Evolutionary conservation across 208 protist genomes (phyloP).

Genomic region (Acanthamoeba healyi): DNA sequence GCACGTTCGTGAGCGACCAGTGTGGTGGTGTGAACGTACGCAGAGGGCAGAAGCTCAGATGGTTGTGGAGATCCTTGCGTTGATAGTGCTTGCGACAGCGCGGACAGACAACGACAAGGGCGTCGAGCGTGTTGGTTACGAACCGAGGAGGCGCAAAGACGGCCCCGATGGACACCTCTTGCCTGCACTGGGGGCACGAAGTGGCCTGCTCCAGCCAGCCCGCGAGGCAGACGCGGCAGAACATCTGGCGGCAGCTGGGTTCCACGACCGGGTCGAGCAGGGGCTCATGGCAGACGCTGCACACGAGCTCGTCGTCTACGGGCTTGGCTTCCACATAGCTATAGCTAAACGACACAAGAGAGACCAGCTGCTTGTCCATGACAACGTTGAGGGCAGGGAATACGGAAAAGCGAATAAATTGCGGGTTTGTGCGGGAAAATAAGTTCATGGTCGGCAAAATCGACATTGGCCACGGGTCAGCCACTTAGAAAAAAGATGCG

Average conservation of each 20-base stretch:
- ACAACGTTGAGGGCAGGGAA: too few species aligned
- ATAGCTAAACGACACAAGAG: too few species aligned
- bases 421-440: too few species aligned
- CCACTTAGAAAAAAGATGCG: too few species aligned
- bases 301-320: conserved; percentile 5
- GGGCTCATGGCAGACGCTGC: not conserved
- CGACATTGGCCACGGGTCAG: too few species aligned
- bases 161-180: not conserved
- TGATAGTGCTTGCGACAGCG: not conserved
- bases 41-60: not conserved
- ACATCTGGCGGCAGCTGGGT: conserved; percentile 11
- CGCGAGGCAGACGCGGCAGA: not conserved
- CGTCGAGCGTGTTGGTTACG: conserved; percentile 8
- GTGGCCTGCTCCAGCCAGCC: not conserved
- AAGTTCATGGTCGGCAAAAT: too few species aligned
- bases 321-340: not conserved
- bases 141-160: not conserved
- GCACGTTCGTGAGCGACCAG: too few species aligned
- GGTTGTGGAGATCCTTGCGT: not conserved
- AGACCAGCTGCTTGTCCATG: too few species aligned
- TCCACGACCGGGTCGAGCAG: conserved; percentile 37
- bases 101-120: not conserved
- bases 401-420: too few species aligned
- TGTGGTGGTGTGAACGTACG: too few species aligned
- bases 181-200: not conserved